Evolutionary conservation across 2,329 filamentous ascomycete genomes (phyloP).

Genomic region (Cordyceps cicadae): DNA sequence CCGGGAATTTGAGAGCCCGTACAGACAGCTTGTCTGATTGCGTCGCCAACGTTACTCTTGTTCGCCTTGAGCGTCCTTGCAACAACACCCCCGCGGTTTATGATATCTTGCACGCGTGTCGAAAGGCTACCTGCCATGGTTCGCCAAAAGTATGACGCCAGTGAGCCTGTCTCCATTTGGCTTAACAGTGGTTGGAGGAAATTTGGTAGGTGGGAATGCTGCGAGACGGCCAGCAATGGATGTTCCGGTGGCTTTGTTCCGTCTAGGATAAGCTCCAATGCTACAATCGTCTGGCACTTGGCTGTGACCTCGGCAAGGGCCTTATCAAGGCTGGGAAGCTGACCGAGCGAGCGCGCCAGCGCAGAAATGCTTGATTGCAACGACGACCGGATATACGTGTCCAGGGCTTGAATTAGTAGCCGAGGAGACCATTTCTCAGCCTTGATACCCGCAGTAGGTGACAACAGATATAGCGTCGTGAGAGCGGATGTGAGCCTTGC

Average conservation of each 20-base stretch:
- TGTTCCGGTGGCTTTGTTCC: constrained; percentile 60
- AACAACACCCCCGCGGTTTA: constrained; percentile 73
- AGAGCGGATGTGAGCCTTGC: constrained; percentile 66
- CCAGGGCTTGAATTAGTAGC: constrained; percentile 66
- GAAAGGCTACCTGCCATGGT: constrained; percentile 72
- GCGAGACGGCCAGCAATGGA: constrained; percentile 45
- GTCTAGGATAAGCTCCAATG: constrained; percentile 69
- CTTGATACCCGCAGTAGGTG: constrained; percentile 49
- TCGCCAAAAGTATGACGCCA: constrained; percentile 91
- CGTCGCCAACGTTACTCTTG: constrained; percentile 63
- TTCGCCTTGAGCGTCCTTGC: constrained; percentile 74
- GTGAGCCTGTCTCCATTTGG: constrained; percentile 76
- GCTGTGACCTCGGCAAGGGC: constrained; percentile 73
- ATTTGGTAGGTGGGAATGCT: constrained; percentile 31
- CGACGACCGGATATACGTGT: constrained; percentile 73
- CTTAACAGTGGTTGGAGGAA: constrained; percentile 66
- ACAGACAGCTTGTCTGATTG: constrained; percentile 75
- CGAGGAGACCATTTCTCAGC: constrained; percentile 55
- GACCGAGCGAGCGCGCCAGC: constrained; percentile 66
- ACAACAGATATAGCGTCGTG: constrained; percentile 71
- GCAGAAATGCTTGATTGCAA: constrained; percentile 71
- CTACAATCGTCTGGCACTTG: constrained; percentile 85
- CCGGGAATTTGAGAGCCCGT: constrained; percentile 63
- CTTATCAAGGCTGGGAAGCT: constrained; percentile 73
- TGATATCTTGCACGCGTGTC: constrained; percentile 72